Conservation (phyloP, 2,329 filamentous ascomycete species). For the Claviceps sp. region DNA sequence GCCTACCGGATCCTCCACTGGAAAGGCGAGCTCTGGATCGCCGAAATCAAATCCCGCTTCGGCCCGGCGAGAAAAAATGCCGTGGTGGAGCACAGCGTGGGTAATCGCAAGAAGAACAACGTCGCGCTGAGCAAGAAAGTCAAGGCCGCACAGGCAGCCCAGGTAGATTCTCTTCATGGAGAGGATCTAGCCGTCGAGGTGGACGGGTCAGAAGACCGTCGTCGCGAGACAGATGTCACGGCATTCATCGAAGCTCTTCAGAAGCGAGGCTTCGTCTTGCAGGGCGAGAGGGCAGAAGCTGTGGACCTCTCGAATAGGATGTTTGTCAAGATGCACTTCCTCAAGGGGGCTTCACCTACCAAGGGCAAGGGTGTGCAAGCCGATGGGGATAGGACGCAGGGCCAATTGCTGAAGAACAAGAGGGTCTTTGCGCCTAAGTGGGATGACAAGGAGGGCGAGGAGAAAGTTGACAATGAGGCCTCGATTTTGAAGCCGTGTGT, state of each 20-base stretch:
- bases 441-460: constrained; percentile 37
- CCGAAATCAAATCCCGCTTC: constrained; percentile 93
- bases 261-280: constrained; percentile 73
- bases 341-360: constrained; percentile 63
- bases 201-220: constrained; percentile 49
- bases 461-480: constrained; percentile 50
- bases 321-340: constrained; percentile 95
- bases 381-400: constrained; percentile 27
- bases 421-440: constrained; percentile 41
- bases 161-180: constrained; percentile 34
- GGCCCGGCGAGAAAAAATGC: constrained; percentile 26
- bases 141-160: constrained; percentile 26
- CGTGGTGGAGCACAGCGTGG: constrained; percentile 55
- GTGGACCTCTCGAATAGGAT: constrained; percentile 87
- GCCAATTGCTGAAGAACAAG: constrained; percentile 34
- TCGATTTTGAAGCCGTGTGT: constrained; percentile 80
- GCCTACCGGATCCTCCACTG: constrained; percentile 82
- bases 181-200: constrained; percentile 55
- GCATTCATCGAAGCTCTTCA: constrained; percentile 75
- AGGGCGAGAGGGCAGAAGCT: constrained; percentile 43
- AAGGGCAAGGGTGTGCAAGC: constrained; percentile 58
- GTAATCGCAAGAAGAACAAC: constrained; percentile 44
- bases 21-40: constrained; percentile 93
- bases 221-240: constrained; percentile 70
- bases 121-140: constrained; percentile 28